phyloP scores from a whole-genome alignment of 2,329 filamentous ascomycete genomes.

The Colletotrichum liaoningense region DNA sequence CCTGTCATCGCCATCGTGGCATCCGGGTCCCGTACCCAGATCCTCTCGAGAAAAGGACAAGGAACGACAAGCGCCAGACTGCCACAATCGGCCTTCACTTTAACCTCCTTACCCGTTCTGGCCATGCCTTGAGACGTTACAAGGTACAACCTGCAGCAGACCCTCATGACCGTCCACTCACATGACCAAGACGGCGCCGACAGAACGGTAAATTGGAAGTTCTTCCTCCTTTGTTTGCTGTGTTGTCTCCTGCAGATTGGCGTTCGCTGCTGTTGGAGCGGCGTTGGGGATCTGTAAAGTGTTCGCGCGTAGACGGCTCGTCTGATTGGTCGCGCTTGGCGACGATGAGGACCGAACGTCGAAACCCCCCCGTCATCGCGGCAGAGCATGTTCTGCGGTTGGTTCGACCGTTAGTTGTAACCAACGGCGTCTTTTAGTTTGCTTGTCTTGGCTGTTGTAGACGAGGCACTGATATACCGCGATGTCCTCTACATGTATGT shows the following conservation, averaged over 20 bases:
- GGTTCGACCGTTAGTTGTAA: neutral
- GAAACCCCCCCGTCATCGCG: slow-evolving; percentile 19
- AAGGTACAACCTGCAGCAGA: neutral
- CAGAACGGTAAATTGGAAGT: slow-evolving; percentile 18
- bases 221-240: neutral
- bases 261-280: slow-evolving; percentile 9
- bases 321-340: slow-evolving; percentile 29
- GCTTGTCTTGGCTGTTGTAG: neutral
- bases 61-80: slow-evolving; percentile 19
- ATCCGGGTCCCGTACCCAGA: neutral
- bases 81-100: neutral
- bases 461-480: slow-evolving; percentile 22
- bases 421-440: slow-evolving; percentile 11
- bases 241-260: slow-evolving; percentile 16
- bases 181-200: slow-evolving; percentile 20
- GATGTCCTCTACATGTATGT: neutral
- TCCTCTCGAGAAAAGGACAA: neutral
- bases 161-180: slow-evolving; percentile 16
- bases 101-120: neutral
- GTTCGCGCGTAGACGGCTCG: slow-evolving; percentile 25
- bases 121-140: neutral
- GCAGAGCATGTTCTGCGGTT: slow-evolving; percentile 24
- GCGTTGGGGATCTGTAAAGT: neutral
- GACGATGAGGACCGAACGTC: slow-evolving; percentile 13
- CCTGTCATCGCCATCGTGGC: neutral